Base-by-base conservation (phyloP, 139 green algal species). In the Picochlorum sp. region DNA sequence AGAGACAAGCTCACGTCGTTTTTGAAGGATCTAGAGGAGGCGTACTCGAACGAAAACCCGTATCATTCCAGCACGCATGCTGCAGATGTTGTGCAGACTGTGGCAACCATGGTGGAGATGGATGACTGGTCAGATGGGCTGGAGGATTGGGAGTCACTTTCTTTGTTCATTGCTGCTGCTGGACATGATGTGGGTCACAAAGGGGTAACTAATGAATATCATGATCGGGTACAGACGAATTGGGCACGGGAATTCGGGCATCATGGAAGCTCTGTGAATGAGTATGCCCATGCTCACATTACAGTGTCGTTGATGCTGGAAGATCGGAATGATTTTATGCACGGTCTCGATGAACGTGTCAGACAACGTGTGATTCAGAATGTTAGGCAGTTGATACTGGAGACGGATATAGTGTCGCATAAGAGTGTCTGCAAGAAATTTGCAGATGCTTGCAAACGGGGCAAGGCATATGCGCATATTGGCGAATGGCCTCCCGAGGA, bases 21-120 rank as follows among this genome's bases (percentile, higher is more conserved):
- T 21, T 49, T 85, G 45, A 65, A 50, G 0, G 59, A 76, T 18
- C 76, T 81, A 57, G 69, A 63, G 6, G 56, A 31, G 1, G 81
- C 84, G 65, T 69, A 70, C 45, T 20, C 16, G 0, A n/a, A 51
- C 60, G 85, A 88, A 45, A 24, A 62, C 30, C 71, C 82, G 0
- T 90, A 90, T 64, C 83, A 90, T 72, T 88, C 85, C 67, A 70
- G 52, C 52, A 72, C 62, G 8, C 83, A 90, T 65, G 83, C 77
- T 18, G 81, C 83, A 41, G 82, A 90, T 63, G 83, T 90, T 45
- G 71, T 72, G 16, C 83, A 90, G 62, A 62, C 71, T 4, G 24
- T 88, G 16, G 81, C 56, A 3, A 57, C 57, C 28, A 73, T 88
- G 60, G 63, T 90, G 51, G 63, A 69, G 6, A 15, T 23, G 7